A percentile compares a stretch with the other conserved stretches of the same genome.
These are phyloP conservation scores for Marchantia polymorpha DNA, from an alignment of 225 moss, liverwort and hornwort species.

Conservation along the genomic window DNA sequence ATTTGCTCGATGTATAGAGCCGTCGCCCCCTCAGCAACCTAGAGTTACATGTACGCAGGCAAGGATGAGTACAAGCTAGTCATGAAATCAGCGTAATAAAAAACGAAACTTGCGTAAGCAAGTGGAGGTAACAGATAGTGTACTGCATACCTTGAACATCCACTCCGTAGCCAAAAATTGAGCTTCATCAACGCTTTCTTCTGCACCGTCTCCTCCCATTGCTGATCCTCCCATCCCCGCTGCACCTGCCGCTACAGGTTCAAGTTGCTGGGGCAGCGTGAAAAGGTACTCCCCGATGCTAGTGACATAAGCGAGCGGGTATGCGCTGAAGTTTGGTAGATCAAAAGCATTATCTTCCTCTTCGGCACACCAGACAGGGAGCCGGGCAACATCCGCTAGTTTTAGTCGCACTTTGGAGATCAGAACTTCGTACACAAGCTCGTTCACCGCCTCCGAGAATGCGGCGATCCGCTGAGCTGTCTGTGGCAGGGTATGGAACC, in stretches of 20 bases:
- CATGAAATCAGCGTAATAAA: too few species aligned
- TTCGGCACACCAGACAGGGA: conserved; percentile 79
- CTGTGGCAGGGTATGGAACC: conserved; percentile 93
- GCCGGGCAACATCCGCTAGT: conserved; percentile 74
- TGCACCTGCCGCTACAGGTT: conserved; percentile 65
- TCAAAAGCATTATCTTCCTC: conserved; percentile 87
- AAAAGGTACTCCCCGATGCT: conserved; percentile 97
- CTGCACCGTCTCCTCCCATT: conserved; percentile 33
- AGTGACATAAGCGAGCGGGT: conserved; percentile 87
- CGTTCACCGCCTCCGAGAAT: conserved; percentile 90
- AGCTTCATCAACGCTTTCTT: conserved; percentile 78
- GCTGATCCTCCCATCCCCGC: conserved; percentile 46
- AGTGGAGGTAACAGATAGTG: not conserved
- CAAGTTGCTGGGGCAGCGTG: conserved; percentile 90
- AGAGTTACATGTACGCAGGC: not conserved
- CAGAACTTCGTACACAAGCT: conserved; percentile 97
- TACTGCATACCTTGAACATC: conserved; percentile 87
- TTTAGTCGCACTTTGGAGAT: conserved; percentile 94
- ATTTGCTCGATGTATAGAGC: conserved; percentile 92
- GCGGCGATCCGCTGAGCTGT: conserved; percentile 84
- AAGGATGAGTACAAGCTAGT: not conserved
- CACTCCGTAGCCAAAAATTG: conserved; percentile 98
- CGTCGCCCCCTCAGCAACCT: conserved; percentile 96
- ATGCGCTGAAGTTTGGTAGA: conserved; percentile 88
- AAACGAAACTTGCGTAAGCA: not conserved